Conservation (phyloP, 2,329 filamentous ascomycete genomes). For the Plenodomus tracheiphilus region DNA sequence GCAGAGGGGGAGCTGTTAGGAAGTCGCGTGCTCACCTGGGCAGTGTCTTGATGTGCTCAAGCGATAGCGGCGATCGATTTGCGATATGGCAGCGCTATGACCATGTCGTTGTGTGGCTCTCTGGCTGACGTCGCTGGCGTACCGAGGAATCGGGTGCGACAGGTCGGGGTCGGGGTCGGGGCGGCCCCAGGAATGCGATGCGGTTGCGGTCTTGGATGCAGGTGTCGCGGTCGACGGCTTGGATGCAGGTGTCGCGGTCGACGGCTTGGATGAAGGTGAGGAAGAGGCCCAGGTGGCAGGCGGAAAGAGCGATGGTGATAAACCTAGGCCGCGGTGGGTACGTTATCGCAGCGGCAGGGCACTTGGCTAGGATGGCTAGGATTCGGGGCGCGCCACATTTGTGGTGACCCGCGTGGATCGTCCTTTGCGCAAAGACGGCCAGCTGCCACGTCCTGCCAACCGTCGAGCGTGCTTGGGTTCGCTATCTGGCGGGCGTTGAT, state of each 20-base stretch:
- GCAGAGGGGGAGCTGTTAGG: slow-evolving; percentile 45
- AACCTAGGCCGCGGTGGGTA: slow-evolving; percentile 17
- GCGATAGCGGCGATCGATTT: slow-evolving; percentile 23
- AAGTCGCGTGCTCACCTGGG: slow-evolving; percentile 37
- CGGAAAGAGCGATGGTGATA: slow-evolving; percentile 9
- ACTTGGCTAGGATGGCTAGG: slow-evolving; percentile 19
- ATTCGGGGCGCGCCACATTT: slow-evolving; percentile 17
- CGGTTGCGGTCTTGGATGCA: slow-evolving; percentile 2
- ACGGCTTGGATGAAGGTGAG: slow-evolving; percentile 14
- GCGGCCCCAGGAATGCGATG: slow-evolving; percentile 3
- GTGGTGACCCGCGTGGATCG: slow-evolving; percentile 17
- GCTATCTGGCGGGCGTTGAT: slow-evolving; percentile 8
- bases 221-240: not conserved
- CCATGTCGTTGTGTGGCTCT: slow-evolving; percentile 34
- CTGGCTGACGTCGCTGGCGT: slow-evolving; percentile 28
- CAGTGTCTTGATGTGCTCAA: slow-evolving; percentile 19
- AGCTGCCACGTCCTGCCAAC: slow-evolving; percentile 21
- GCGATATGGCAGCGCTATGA: slow-evolving; percentile 34
- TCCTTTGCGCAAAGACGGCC: slow-evolving; percentile 18
- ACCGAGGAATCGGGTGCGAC: slow-evolving; percentile 30
- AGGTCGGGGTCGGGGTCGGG: not conserved
- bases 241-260: not conserved
- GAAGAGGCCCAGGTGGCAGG: slow-evolving; percentile 13
- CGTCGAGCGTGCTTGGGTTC: slow-evolving; percentile 11
- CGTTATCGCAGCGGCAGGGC: slow-evolving; percentile 30